Base-by-base conservation (phyloP, 2,329 filamentous ascomycete genomes). In the Plectosphaerella sp. region DNA sequence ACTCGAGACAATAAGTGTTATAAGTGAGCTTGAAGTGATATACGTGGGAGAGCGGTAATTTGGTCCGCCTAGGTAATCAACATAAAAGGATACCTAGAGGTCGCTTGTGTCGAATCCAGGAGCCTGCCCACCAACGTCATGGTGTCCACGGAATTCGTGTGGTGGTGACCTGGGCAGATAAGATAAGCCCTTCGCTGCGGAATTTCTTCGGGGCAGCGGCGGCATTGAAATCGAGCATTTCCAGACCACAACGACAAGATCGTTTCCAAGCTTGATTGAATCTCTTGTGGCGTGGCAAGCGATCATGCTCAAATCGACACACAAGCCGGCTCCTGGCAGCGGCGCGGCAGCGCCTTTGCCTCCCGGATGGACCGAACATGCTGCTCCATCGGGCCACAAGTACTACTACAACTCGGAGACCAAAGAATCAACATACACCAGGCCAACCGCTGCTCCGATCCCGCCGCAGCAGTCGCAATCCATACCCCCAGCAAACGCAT, bases 301-400 rank as follows among this genome's bases (percentile, higher is more conserved):
- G 28, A 51, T 47, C 35, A 91, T 91, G 87, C 74, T 93, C 47
- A 91, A 85, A 64, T 89, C 87, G 18, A 92, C 89, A n/a, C 84
- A 92, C 69, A 83, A 81, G 54, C 77, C 83, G 20, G 78, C 80
- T 10, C 61, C 71, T 46, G 65, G 68, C 51, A 54, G 71, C 8
- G 61, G 58, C 1, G 59, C 61, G 16, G 65, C 72, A 37, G 76
- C 82, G 45, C 83, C 88, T 36, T 76, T 97, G 1, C 87, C 86
- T 25, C 77, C 86, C 43, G 91, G 90, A 57, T 97, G 92, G 92
- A 90, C 88, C n/a, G 89, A 96, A 69, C 91, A 97, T 72, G 92
- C 86, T 70, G 91, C 92, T 49, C 92, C 91, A 6, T 87, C 87
- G 48, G 91, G 91, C 5, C 91, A 96, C 68, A 79, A 79, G 25